Conservation (phyloP, 208 protist species). For the Strigomonas culicis region DNA sequence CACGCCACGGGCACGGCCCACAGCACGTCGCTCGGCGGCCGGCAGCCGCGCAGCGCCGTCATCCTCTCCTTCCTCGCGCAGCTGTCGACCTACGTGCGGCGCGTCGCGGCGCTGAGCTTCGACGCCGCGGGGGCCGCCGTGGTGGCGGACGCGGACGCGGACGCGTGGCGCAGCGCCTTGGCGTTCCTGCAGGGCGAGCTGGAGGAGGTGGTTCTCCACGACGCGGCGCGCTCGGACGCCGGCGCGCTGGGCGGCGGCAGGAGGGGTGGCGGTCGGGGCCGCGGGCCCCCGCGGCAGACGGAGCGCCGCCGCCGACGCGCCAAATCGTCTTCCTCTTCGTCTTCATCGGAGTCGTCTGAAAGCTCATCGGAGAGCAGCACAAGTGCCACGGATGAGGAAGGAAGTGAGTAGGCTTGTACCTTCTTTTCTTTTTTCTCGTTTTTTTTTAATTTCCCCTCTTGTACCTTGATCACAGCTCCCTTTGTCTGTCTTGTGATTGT, state of each 20-base stretch:
- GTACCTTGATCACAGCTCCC: neutral
- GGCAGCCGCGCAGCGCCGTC: neutral
- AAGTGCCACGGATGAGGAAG: neutral
- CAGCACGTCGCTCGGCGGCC: conserved; percentile 5
- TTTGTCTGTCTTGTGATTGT: neutral
- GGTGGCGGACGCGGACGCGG: neutral
- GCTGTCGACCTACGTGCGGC: neutral
- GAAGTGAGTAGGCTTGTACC: too few species aligned
- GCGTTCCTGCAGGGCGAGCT: conserved; percentile 17
- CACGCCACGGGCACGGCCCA: conserved; percentile 6
- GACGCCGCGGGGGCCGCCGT: neutral
- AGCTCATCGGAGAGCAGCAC: conserved; percentile 4
- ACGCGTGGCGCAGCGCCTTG: neutral
- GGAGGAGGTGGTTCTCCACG: conserved; percentile 12
- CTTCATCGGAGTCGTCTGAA: neutral
- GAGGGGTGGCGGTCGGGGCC: neutral
- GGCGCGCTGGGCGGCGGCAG: neutral
- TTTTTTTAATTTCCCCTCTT: conserved; percentile 1
- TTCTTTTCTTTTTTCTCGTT: neutral
- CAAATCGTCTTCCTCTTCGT: neutral
- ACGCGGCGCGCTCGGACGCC: neutral
- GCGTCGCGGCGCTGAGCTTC: neutral
- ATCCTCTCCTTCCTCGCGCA: conserved; percentile 4
- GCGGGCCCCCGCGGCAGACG: neutral
- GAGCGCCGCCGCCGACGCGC: conserved; percentile 4